Evolutionary conservation across 495 filamentous ascomycete genomes (phyloP), one percentile per base, ranked within the genome.

Genomic region (Neurospora sp.): DNA sequence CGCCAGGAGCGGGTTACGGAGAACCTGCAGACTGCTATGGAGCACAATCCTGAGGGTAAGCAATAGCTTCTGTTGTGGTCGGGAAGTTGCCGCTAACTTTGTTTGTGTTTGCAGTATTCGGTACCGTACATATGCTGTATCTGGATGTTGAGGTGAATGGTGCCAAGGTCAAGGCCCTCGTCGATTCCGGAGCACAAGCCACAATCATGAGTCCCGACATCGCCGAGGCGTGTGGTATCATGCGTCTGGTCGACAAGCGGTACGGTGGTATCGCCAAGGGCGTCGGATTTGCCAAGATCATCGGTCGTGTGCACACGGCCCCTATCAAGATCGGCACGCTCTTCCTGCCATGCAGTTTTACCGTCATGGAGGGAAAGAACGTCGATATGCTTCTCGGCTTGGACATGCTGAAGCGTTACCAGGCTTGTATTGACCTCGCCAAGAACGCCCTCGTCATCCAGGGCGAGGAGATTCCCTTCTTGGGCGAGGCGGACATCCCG

Each of bases 321-420:
- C 92, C 92, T 80, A 95, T 98, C 79, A 93, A 92, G 83, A 97
- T 99, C 75, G 96, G 96, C 20, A 88, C 87, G 42, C 88, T 94
- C 77, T 94, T 93, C 78, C 87, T 99, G 69, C 89, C 94, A 1
- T 98, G 94, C 84, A 92, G 92, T 69, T 99, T 99, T 82, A 98
- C 96, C n/a, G 96, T 99, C 75, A 98, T 99, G 96, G 96, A 99
- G 82, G 96, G 96, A 42, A 99, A 98, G 82, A 90, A 92, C 72
- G 96, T 98, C n/a, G 96, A 98, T 77, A 85, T 99, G 12, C 87
- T 99, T 9, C 86, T 99, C 12, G 96, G 96, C 7, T 84, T 99
- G 65, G 96, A 99, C 79, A 99, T 99, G 92, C 84, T 98, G 69
- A 97, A 94, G 81, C 88, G 96, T 40, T 93, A 97, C 80, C 95